These are phyloP conservation scores for Beauveria medogensis DNA, from an alignment of 2,329 filamentous ascomycete species.

Conservation along the genomic window DNA sequence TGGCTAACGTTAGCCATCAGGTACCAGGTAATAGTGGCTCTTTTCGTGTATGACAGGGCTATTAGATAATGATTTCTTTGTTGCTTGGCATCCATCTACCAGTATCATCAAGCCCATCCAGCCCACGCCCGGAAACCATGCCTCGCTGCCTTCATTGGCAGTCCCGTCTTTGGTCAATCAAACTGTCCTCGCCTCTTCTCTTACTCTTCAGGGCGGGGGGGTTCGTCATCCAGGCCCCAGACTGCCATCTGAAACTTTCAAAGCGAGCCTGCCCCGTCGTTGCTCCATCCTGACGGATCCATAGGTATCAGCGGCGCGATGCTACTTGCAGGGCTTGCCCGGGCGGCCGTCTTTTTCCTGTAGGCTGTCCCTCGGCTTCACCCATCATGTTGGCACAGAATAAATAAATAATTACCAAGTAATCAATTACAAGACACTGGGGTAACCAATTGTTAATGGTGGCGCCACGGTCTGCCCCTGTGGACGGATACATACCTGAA, in stretches of 20 bases:
- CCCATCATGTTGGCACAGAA: neutral
- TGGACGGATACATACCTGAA: too few relatives aligned
- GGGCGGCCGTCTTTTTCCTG: neutral
- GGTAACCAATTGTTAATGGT: neutral
- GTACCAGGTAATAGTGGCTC: too few relatives aligned
- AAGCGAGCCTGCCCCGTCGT: neutral
- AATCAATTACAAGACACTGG: neutral
- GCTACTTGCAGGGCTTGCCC: neutral
- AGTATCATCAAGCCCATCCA: too few relatives aligned
- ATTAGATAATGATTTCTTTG: too few relatives aligned
- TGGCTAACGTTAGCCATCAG: neutral
- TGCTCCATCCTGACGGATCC: neutral
- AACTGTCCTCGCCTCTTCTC: neutral
- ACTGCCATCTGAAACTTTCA: neutral
- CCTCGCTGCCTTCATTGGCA: too few relatives aligned
- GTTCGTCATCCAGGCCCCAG: neutral
- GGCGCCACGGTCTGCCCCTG: neutral
- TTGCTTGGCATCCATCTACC: too few relatives aligned
- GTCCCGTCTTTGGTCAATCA: too few relatives aligned
- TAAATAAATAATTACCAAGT: too few relatives aligned
- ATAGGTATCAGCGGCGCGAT: neutral
- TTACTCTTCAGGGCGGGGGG: neutral
- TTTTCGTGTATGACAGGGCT: too few relatives aligned
- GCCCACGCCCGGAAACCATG: too few relatives aligned
- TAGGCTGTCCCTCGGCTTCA: neutral